phyloP scores from a whole-genome alignment of 1,284 basidiomycete species.

The Sphagnurus paluster region DNA sequence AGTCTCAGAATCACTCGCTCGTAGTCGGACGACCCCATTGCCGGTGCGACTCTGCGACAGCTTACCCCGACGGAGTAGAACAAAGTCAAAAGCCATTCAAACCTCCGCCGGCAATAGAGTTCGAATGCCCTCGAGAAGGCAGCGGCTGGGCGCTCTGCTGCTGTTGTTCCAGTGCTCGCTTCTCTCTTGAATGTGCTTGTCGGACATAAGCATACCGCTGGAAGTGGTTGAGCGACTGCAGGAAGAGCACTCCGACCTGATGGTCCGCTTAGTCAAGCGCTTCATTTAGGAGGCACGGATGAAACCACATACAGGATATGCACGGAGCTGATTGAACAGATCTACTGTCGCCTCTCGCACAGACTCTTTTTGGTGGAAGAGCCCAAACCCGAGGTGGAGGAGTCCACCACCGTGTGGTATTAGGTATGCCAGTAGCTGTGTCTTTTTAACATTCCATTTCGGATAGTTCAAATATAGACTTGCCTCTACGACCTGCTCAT shows the following conservation, averaged over 20 bases:
- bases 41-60: not conserved
- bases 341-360: slow-evolving; percentile 83
- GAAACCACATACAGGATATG: slow-evolving; percentile 62
- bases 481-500: slow-evolving; percentile 91
- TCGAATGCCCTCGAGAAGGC: slow-evolving; percentile 29
- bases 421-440: slow-evolving; percentile 81
- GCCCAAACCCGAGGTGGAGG: slow-evolving; percentile 81
- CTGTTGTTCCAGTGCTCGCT: slow-evolving; percentile 38
- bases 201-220: slow-evolving; percentile 86
- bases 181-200: slow-evolving; percentile 64
- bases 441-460: no score
- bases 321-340: slow-evolving; percentile 77
- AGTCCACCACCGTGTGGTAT: slow-evolving; percentile 85
- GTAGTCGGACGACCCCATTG: not conserved
- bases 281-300: slow-evolving; percentile 7
- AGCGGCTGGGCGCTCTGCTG: slow-evolving; percentile 24
- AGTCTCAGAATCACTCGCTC: no score
- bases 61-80: not conserved
- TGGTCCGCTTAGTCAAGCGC: slow-evolving; percentile 8
- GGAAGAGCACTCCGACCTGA: slow-evolving; percentile 83
- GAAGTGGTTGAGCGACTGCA: slow-evolving; percentile 88
- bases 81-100: slow-evolving; percentile 28
- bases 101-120: slow-evolving; percentile 28
- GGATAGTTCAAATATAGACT: slow-evolving; percentile 29
- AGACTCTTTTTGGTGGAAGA: slow-evolving; percentile 82